A percentile compares a stretch with the other conserved stretches of the same genome.
Evolutionary conservation across 176 grass and related monocot genomes (phyloP).

Genomic region (Phoenix dactylifera): DNA sequence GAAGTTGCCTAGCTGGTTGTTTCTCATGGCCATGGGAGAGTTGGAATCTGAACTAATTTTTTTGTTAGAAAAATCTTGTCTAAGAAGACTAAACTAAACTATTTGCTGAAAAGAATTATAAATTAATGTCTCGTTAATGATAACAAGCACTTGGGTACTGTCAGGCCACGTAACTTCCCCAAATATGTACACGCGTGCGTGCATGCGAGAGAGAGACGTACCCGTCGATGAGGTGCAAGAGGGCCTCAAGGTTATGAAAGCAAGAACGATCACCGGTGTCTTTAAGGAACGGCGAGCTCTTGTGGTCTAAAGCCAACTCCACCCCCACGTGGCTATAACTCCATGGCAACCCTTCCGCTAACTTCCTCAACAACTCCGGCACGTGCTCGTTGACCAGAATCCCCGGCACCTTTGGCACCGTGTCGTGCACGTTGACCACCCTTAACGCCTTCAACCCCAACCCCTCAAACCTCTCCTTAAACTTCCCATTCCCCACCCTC

Average conservation of each 20-base stretch:
- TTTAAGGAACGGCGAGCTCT: conserved; percentile 74
- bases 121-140: no score
- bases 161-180: no score
- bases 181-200: no score
- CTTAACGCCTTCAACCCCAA: conserved; percentile 61
- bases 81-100: no score
- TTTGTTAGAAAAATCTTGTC: no score
- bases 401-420: conserved; percentile 66
- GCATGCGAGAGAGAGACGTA: conserved; percentile 7
- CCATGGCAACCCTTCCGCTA: conserved; percentile 49
- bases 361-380: conserved; percentile 33
- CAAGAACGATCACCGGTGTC: conserved; percentile 44
- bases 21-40: no score
- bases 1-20: no score
- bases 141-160: no score
- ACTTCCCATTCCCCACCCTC: conserved; percentile 61
- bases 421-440: conserved; percentile 80
- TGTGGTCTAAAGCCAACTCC: conserved; percentile 59
- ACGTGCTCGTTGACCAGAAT: conserved; percentile 65
- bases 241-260: conserved; percentile 73
- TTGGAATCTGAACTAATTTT: no score
- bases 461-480: conserved; percentile 55
- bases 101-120: no score
- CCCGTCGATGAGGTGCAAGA: conserved; percentile 85
- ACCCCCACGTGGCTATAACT: conserved; percentile 79